A percentile compares a stretch with the other conserved stretches of the same genome.
Conservation (phyloP, 257 asterid species). For the Ballota nigra region DNA sequence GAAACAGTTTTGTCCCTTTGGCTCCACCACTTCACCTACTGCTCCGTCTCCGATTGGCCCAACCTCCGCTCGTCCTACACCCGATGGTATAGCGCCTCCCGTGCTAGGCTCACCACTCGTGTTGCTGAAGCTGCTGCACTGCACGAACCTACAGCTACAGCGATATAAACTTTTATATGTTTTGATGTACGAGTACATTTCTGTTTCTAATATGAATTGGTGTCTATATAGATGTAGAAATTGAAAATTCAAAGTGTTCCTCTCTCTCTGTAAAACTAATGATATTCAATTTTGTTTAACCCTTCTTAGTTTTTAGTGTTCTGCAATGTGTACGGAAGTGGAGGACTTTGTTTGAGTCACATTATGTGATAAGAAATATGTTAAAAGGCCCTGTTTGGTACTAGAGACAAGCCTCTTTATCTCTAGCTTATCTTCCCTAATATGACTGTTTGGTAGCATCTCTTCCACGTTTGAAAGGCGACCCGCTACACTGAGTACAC, state of each 20-base stretch:
- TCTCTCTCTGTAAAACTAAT: neutral
- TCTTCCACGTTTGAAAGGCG: too few species aligned
- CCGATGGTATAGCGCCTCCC: constrained; percentile 66
- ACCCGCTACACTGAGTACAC: too few species aligned
- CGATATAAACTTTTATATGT: neutral
- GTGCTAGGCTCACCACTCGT: constrained; percentile 13
- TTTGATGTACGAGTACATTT: neutral
- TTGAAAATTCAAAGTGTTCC: neutral
- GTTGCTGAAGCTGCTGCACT: neutral
- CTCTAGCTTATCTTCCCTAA: too few species aligned
- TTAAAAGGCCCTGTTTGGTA: too few species aligned
- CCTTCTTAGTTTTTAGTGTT: neutral
- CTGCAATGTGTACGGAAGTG: too few species aligned
- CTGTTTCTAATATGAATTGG: neutral
- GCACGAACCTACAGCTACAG: neutral
- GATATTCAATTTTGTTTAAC: neutral
- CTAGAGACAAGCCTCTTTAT: too few species aligned
- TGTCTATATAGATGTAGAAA: neutral
- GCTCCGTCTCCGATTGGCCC: constrained; percentile 91
- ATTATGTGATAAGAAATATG: too few species aligned
- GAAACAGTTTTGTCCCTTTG: constrained; percentile 79
- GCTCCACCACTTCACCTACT: constrained; percentile 85
- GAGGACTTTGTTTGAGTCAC: too few species aligned
- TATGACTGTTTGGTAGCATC: too few species aligned
- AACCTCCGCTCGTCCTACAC: constrained; percentile 71